Evolutionary conservation across 495 filamentous ascomycete species (phyloP).

Genomic region (Hyphodiscus hymeniophilus): DNA sequence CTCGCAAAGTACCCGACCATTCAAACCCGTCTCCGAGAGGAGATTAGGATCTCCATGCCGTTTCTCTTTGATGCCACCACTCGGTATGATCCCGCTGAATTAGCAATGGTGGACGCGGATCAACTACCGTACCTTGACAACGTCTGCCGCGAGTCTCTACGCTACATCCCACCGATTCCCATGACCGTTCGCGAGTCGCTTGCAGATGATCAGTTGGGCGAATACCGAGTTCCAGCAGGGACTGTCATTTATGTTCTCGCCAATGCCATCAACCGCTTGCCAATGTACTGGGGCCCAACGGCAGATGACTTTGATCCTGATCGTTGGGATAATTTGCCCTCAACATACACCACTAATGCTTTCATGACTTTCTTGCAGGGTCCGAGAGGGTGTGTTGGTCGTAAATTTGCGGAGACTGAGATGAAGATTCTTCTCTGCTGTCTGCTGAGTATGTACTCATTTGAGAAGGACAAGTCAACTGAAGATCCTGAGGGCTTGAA

Average conservation of each 20-base stretch:
- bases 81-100: slow-evolving; percentile 30
- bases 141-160: slow-evolving; percentile 30
- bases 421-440: slow-evolving; percentile 59
- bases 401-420: slow-evolving; percentile 79
- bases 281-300: slow-evolving; percentile 29
- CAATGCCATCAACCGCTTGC: slow-evolving; percentile 37
- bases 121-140: slow-evolving; percentile 30
- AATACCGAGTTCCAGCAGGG: slow-evolving; percentile 34
- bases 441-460: slow-evolving; percentile 13
- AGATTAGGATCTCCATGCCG: slow-evolving; percentile 54
- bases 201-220: slow-evolving; percentile 48
- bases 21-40: slow-evolving; percentile 38
- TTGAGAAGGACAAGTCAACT: slow-evolving; percentile 26
- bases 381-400: slow-evolving; percentile 37
- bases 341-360: slow-evolving; percentile 30
- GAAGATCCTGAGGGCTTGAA: slow-evolving; percentile 43
- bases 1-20: slow-evolving; percentile 37
- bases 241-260: slow-evolving; percentile 40
- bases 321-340: slow-evolving; percentile 13
- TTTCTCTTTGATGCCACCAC: slow-evolving; percentile 19
- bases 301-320: slow-evolving; percentile 28
- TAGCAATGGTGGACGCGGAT: slow-evolving; percentile 40
- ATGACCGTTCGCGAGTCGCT: slow-evolving; percentile 49
- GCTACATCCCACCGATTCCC: slow-evolving; percentile 30
- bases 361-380: slow-evolving; percentile 41